Evolutionary conservation across 306 rosid genomes (phyloP).

Genomic region (Sesbania bispinosa): DNA sequence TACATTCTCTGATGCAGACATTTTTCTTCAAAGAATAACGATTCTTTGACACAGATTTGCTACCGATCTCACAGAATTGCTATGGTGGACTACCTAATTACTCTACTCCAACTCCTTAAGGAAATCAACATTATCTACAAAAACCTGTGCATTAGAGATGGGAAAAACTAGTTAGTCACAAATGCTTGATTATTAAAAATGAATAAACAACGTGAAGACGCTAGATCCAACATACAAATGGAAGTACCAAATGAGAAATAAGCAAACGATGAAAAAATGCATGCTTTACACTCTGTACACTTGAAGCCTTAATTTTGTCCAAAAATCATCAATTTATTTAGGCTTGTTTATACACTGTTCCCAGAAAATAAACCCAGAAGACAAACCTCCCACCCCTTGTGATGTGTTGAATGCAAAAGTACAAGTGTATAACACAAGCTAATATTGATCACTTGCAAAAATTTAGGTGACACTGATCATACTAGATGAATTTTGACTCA

Average conservation of each 20-base stretch:
- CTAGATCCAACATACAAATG: conserved; percentile 18
- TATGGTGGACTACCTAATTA: conserved; percentile 19
- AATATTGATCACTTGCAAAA: not conserved
- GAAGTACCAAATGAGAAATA: conserved; percentile 1
- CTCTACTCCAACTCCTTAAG: conserved; percentile 86
- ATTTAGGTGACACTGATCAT: not conserved
- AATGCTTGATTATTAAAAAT: conserved; percentile 18
- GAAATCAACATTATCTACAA: conserved; percentile 94
- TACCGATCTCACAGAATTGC: conserved; percentile 21
- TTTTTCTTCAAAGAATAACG: conserved; percentile 25
- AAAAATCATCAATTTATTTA: not conserved
- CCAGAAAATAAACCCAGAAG: not conserved
- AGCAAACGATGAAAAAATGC: not conserved
- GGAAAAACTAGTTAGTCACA: conserved; percentile 15
- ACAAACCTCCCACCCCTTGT: not conserved
- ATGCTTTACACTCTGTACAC: not conserved
- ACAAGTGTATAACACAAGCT: not conserved
- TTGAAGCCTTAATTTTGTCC: conserved; percentile 3
- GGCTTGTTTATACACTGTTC: not conserved
- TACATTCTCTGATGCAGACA: conserved; percentile 30
- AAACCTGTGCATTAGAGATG: conserved; percentile 57
- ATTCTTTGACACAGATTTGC: conserved; percentile 30
- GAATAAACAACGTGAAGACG: not conserved
- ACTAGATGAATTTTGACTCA: not conserved
- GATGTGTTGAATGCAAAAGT: not conserved